Evolutionary conservation across 352 stramenopile species (phyloP), one percentile per base, ranked within the genome.

Genomic region (Thalassiosira hispida): DNA sequence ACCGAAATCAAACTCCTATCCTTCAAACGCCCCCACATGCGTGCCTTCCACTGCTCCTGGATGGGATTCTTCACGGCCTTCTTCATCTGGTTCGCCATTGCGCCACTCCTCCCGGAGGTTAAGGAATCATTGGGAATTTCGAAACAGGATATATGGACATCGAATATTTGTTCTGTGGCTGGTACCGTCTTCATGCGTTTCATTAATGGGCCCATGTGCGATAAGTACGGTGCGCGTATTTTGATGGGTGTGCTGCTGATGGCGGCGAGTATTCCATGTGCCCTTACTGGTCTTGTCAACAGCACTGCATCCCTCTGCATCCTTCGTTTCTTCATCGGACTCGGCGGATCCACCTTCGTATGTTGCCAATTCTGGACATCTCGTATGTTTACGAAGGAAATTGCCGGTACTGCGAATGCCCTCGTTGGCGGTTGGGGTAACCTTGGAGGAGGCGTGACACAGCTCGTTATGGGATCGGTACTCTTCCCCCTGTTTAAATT

Each of bases 31-130:
- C 96, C 96, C 2, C 96, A 98, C 88, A 98, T 98, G 95, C 93
- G 96, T 66, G 95, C 95, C 42, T 98, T 98, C 85, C 88, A 93
- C 69, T 86, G 74, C 56, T 83, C 94, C 29, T 98, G 95, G 95
- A 86, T 97, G 22, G 95, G 88, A 46, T 96, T 95, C 75, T 97
- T 98, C 86, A 93, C 91, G 40, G 96, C 95, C 35, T 98, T 98
- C 85, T 90, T 97, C 79, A 95, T 96, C 64, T 98, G 95, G 95
- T 98, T 98, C 83, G 91, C 94, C 38, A 97, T 98, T 79, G 95
- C 96, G 0, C 96, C 96, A 16, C 92, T 98, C 52, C 94, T 98
- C 64, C 90, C 93, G 0, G 91, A 97, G 52, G 96, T 98, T 74
- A 95, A 95, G 78, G 64, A 71, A 1, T 88, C 95, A 46, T 81